Percentiles rank a stretch among this genome's conserved stretches.
phyloP scores from a whole-genome alignment of 495 filamentous ascomycete species.

The Aspergillus olivimuriae region DNA sequence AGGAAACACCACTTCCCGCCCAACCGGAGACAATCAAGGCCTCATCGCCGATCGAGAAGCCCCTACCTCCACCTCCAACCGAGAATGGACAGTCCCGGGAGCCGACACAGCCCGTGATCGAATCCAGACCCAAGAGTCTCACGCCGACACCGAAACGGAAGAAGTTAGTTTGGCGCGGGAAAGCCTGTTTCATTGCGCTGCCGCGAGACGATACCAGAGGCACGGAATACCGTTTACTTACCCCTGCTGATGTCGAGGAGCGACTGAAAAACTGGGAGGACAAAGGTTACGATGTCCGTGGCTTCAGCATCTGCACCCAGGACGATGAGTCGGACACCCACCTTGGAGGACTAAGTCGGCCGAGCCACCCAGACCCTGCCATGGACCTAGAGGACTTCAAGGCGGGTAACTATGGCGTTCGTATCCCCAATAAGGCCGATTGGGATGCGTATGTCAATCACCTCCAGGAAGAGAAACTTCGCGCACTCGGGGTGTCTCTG shows the following conservation, averaged over 20 bases:
- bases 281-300: constrained; percentile 66
- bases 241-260: constrained; percentile 51
- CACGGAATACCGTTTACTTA: constrained; percentile 53
- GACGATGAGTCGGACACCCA: constrained; percentile 26
- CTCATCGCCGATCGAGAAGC: constrained; percentile 34
- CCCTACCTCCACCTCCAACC: constrained; percentile 39
- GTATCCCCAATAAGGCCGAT: constrained; percentile 67
- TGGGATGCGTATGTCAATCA: constrained; percentile 81
- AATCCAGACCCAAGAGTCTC: constrained; percentile 12
- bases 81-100: constrained; percentile 6
- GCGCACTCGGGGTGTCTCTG: constrained; percentile 77
- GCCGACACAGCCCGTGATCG: constrained; percentile 8
- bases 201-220: constrained; percentile 61
- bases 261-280: constrained; percentile 65
- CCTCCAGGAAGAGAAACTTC: constrained; percentile 82
- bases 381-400: constrained; percentile 52
- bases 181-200: constrained; percentile 64
- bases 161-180: constrained; percentile 60
- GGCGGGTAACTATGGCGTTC: constrained; percentile 49
- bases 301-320: constrained; percentile 57
- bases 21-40: constrained; percentile 15
- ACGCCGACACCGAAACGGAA: constrained; percentile 22
- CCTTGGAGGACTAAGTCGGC: constrained; percentile 57
- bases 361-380: constrained; percentile 61
- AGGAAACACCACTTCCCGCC: constrained; percentile 18